Evolutionary conservation across 495 filamentous ascomycete genomes (phyloP).

Genomic region (Podospora tetraspora): DNA sequence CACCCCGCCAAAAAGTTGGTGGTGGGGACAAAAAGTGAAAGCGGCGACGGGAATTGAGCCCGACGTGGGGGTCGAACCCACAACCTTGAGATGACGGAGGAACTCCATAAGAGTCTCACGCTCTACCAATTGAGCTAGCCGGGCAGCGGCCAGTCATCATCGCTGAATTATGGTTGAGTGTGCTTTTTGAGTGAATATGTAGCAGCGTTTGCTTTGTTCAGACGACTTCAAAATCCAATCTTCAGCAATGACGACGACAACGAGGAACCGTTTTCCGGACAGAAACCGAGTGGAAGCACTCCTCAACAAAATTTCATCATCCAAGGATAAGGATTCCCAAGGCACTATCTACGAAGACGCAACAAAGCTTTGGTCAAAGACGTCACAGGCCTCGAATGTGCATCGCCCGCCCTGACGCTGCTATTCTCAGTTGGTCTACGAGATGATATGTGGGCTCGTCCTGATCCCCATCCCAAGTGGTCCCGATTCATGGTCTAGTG

Average conservation of each 20-base stretch:
- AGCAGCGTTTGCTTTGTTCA: background rate
- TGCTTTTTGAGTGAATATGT: background rate
- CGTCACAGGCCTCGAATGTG: background rate
- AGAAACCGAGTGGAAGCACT: no score
- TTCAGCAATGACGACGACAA: no score
- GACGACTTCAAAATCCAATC: background rate
- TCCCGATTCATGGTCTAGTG: background rate
- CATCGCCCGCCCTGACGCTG: background rate
- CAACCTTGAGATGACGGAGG: conserved; percentile 9
- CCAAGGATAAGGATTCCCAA: no score
- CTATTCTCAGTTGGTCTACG: background rate
- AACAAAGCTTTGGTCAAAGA: background rate
- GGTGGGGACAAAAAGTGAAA: background rate
- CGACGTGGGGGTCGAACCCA: conserved; percentile 16
- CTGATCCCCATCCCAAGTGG: background rate
- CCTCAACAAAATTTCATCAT: no score
- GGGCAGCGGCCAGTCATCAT: conserved; percentile 18
- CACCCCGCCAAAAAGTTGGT: background rate
- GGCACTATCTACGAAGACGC: no score
- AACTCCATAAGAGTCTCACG: conserved; percentile 67
- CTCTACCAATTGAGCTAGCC: conserved; percentile 81
- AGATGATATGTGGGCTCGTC: background rate
- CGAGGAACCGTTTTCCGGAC: no score
- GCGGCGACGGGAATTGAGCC: conserved; percentile 13
- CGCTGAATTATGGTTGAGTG: background rate